A percentile compares a stretch with the other conserved stretches of the same genome.
These are phyloP conservation scores for Venustampulla echinocandica DNA, from an alignment of 495 filamentous ascomycete genomes.

Conservation along the genomic window DNA sequence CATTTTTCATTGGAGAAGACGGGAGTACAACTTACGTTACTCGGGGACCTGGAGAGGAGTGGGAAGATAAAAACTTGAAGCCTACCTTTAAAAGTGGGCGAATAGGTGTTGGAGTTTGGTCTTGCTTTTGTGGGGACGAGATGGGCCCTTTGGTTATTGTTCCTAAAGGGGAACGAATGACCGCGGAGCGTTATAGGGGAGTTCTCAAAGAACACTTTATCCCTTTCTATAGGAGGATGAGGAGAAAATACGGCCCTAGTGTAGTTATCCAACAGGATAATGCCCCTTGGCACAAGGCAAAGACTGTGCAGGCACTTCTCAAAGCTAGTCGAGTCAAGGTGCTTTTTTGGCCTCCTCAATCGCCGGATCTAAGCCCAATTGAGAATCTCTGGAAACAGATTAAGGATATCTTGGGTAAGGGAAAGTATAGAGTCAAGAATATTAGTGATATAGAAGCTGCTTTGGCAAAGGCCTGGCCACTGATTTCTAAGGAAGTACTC, in stretches of 20 bases:
- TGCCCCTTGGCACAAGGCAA: neutral
- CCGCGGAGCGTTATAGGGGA: neutral
- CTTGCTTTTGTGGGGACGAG: constrained; percentile 6
- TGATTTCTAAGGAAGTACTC: no score
- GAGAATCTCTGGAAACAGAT: neutral
- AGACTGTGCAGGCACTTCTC: neutral
- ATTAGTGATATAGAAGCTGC: neutral
- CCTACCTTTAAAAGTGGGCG: constrained; percentile 1
- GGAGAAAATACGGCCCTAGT: neutral
- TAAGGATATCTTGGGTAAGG: neutral
- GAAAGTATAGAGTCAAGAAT: neutral
- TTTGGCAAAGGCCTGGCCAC: no score
- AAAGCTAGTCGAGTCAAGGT: neutral
- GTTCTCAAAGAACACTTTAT: constrained; percentile 1
- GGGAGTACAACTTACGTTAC: neutral
- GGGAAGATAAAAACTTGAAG: neutral
- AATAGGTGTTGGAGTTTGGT: neutral
- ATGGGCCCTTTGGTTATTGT: neutral
- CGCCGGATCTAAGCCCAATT: no score
- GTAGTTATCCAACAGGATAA: constrained; percentile 3
- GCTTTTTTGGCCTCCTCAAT: constrained; percentile 2
- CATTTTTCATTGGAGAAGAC: neutral
- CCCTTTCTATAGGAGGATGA: constrained; percentile 5
- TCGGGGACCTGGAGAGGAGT: constrained; percentile 1
- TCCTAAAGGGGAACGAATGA: neutral